phyloP scores from a whole-genome alignment of 129 eudicot genomes.

The Glebionis coronaria region DNA sequence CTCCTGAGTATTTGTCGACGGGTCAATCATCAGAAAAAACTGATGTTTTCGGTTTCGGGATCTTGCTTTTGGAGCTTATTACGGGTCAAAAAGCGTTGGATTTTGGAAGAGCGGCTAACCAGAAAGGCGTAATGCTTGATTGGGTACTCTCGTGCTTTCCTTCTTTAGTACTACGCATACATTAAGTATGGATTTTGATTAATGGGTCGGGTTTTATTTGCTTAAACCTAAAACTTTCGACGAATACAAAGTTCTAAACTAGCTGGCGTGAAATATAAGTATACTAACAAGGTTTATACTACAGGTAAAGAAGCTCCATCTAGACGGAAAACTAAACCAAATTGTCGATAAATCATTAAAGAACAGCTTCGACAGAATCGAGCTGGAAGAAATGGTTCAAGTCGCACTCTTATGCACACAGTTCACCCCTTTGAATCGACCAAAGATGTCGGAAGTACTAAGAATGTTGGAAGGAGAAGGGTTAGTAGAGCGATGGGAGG shows the following conservation, averaged over 20 bases:
- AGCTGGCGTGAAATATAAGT: neutral
- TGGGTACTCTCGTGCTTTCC: constrained; percentile 56
- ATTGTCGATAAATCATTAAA: constrained; percentile 71
- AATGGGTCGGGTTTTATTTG: too few relatives aligned
- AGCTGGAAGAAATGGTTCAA: constrained; percentile 79
- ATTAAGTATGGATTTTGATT: neutral
- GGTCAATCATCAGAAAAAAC: constrained; percentile 97
- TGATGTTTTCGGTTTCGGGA: constrained; percentile 94
- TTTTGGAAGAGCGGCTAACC: constrained; percentile 70
- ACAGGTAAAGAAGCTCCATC: constrained; percentile 76
- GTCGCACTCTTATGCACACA: constrained; percentile 88
- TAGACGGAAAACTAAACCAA: constrained; percentile 71
- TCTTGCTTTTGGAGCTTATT: constrained; percentile 83
- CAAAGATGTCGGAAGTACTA: constrained; percentile 89
- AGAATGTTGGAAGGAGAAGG: constrained; percentile 96
- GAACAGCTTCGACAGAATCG: constrained; percentile 54
- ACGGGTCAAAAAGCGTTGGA: constrained; percentile 94
- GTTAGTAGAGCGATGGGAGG: constrained; percentile 87
- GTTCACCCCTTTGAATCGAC: constrained; percentile 71
- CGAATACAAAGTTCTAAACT: too few relatives aligned
- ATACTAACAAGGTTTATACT: constrained; percentile 10
- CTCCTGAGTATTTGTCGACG: constrained; percentile 87
- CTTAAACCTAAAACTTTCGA: too few relatives aligned
- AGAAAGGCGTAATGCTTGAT: constrained; percentile 85
- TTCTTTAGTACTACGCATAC: neutral